Percentiles rank a stretch among this genome's conserved stretches.
Conservation (phyloP, 768 basidiomycete genomes). For the Agaricus blazei region DNA sequence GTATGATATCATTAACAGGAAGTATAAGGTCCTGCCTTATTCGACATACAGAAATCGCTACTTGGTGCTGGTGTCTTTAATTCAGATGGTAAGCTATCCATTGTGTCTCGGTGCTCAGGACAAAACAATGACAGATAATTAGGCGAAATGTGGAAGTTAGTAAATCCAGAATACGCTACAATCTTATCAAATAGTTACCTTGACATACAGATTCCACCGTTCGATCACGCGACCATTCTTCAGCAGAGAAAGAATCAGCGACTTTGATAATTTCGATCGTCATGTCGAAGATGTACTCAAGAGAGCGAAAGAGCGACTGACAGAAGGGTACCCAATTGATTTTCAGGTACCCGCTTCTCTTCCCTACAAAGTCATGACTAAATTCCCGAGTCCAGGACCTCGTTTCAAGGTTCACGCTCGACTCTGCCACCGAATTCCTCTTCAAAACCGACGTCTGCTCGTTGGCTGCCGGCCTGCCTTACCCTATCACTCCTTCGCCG, state of each 20-base stretch:
- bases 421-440: slow-evolving; percentile 58
- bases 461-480: slow-evolving; percentile 43
- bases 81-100: slow-evolving; percentile 39
- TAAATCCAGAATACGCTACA: background rate
- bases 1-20: background rate
- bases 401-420: slow-evolving; percentile 50
- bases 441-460: slow-evolving; percentile 49
- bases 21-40: slow-evolving; percentile 23
- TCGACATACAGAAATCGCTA: slow-evolving; percentile 24
- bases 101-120: background rate
- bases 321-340: slow-evolving; percentile 47
- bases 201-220: slow-evolving; percentile 45
- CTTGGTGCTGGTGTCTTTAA: slow-evolving; percentile 58
- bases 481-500: slow-evolving; percentile 25
- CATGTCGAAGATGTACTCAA: slow-evolving; percentile 44
- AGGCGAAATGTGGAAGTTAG: slow-evolving; percentile 67
- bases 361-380: background rate
- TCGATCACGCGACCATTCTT: no score
- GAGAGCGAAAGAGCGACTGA: slow-evolving; percentile 37
- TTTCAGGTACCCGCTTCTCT: slow-evolving; percentile 40
- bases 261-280: slow-evolving; percentile 57
- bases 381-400: slow-evolving; percentile 26
- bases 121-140: background rate
- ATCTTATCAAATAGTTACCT: background rate
- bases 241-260: slow-evolving; percentile 30